Conservation (phyloP, 352 stramenopile species). For the Globisporangium splendens region DNA sequence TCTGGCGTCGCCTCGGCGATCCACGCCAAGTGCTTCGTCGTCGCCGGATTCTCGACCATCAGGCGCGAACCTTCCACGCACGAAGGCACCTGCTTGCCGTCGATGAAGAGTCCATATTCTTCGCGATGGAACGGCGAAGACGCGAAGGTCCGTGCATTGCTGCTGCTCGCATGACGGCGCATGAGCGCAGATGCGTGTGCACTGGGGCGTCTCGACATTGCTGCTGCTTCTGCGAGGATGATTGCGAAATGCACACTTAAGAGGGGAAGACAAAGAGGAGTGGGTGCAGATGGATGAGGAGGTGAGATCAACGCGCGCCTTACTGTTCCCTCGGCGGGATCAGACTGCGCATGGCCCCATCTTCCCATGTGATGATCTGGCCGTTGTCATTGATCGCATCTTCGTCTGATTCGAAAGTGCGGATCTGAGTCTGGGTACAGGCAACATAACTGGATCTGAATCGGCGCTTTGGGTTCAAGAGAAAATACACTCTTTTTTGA, state of each 20-base stretch:
- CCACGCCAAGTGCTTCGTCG: slow-evolving; percentile 33
- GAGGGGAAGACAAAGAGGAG: too few relatives aligned
- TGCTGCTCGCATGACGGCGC: not conserved
- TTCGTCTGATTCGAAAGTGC: too few relatives aligned
- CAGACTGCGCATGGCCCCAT: slow-evolving; percentile 3
- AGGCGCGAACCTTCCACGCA: slow-evolving; percentile 16
- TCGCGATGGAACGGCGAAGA: slow-evolving; percentile 19
- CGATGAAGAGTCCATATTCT: slow-evolving; percentile 46
- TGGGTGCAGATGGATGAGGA: too few relatives aligned
- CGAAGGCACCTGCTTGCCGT: slow-evolving; percentile 32
- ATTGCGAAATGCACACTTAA: too few relatives aligned
- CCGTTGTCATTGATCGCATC: not conserved
- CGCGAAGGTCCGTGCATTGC: not conserved
- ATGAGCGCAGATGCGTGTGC: not conserved
- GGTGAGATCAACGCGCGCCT: slow-evolving; percentile 6
- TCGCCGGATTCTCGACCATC: slow-evolving; percentile 48
- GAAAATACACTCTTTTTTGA: too few relatives aligned
- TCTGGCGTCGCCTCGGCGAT: slow-evolving; percentile 26
- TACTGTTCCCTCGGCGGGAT: slow-evolving; percentile 2
- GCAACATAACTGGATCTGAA: too few relatives aligned
- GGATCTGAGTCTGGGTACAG: too few relatives aligned
- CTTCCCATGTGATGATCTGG: slow-evolving; percentile 1
- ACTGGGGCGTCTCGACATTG: slow-evolving; percentile 1
- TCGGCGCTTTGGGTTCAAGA: too few relatives aligned
- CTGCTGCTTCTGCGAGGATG: too few relatives aligned